These are phyloP conservation scores for Boletus bicolor DNA, from an alignment of 768 basidiomycete genomes.

Conservation along the genomic window DNA sequence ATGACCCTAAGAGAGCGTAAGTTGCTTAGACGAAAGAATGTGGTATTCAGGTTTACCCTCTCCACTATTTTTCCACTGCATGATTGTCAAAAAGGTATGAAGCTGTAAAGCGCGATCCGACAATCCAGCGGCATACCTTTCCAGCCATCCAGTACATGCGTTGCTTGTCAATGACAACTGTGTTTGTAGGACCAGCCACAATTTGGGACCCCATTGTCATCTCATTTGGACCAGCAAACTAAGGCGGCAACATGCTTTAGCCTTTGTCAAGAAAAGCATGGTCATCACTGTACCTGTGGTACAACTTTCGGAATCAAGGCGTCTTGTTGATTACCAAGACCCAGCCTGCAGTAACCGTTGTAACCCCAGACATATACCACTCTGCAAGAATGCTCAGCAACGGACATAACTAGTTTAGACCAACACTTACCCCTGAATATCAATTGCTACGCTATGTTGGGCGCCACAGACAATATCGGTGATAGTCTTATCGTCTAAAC, in stretches of 20 bases:
- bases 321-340: slow-evolving; percentile 83
- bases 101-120: neutral
- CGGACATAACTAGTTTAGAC: neutral
- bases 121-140: slow-evolving; percentile 44
- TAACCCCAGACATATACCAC: slow-evolving; percentile 85
- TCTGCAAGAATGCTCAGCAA: slow-evolving; percentile 35
- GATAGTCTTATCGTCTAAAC: slow-evolving; percentile 74
- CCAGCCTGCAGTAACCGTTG: slow-evolving; percentile 88
- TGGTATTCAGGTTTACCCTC: slow-evolving; percentile 53
- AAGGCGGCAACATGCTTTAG: neutral
- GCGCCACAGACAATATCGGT: slow-evolving; percentile 80
- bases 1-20: slow-evolving; percentile 65
- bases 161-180: slow-evolving; percentile 80
- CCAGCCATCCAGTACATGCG: slow-evolving; percentile 88
- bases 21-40: neutral
- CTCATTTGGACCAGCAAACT: slow-evolving; percentile 76
- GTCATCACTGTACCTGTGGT: slow-evolving; percentile 54
- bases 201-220: slow-evolving; percentile 59
- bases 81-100: slow-evolving; percentile 15
- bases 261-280: neutral
- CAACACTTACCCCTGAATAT: slow-evolving; percentile 59
- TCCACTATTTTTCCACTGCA: slow-evolving; percentile 91
- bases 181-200: slow-evolving; percentile 77
- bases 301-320: slow-evolving; percentile 77
- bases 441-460: slow-evolving; percentile 83